Conservation (phyloP, 2,329 filamentous ascomycete genomes). For the Exophiala dermatitidis region DNA sequence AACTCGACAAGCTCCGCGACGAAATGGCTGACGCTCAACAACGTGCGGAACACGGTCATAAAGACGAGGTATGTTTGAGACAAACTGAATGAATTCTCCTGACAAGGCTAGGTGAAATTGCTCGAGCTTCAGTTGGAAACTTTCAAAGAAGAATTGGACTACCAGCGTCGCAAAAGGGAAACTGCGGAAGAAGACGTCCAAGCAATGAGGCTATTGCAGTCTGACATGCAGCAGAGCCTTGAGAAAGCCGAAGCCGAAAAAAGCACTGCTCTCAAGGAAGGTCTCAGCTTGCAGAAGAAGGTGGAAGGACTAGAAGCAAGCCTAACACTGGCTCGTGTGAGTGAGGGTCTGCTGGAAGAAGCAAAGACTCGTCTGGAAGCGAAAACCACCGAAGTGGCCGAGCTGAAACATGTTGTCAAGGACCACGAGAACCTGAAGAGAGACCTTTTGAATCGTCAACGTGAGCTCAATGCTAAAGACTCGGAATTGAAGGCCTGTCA, state of each 20-base stretch:
- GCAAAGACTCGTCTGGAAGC: background rate
- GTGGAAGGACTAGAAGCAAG: constrained; percentile 1
- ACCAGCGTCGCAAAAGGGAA: background rate
- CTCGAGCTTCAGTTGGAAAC: background rate
- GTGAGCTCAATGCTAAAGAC: background rate
- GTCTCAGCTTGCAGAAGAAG: background rate
- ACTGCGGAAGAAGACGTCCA: background rate
- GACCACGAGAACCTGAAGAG: constrained; percentile 3
- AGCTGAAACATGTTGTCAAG: background rate
- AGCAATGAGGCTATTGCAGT: background rate
- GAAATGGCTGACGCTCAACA: background rate
- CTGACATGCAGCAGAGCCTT: background rate
- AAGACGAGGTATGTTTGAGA: background rate
- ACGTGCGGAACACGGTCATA: background rate
- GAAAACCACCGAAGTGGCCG: background rate
- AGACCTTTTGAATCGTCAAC: background rate
- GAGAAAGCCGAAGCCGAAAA: background rate
- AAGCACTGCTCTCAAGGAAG: background rate
- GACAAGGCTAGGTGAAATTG: constrained; percentile 1
- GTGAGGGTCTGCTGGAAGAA: background rate
- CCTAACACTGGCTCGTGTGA: background rate
- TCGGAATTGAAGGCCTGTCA: background rate
- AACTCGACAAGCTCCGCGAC: constrained; percentile 1
- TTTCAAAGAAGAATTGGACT: constrained; percentile 1
- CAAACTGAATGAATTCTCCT: background rate